These are phyloP conservation scores for Trichoderma virens DNA, from an alignment of 495 filamentous ascomycete genomes.

Conservation along the genomic window DNA sequence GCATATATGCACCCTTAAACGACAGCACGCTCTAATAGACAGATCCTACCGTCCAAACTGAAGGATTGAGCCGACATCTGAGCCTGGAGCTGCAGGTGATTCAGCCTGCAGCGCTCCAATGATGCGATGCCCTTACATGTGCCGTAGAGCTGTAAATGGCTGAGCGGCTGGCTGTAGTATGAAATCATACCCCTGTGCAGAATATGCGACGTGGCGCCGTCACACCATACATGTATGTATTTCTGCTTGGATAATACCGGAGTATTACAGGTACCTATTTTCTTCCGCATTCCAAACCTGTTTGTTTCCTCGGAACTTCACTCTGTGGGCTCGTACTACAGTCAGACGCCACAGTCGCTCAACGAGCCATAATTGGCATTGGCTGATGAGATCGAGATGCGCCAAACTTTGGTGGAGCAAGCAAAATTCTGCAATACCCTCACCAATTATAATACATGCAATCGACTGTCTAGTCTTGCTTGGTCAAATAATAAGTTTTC, in stretches of 20 bases:
- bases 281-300: too few species aligned
- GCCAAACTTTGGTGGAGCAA: neutral
- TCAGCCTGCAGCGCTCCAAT: neutral
- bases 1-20: neutral
- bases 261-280: too few species aligned
- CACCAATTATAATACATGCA: neutral
- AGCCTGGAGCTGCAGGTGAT: constrained; percentile 8
- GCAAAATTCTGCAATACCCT: neutral
- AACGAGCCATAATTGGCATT: neutral
- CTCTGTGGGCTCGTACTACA: neutral
- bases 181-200: neutral
- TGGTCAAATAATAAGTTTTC: too few species aligned
- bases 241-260: too few species aligned
- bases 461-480: too few species aligned
- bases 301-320: neutral
- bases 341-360: neutral
- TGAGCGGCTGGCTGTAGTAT: too few species aligned
- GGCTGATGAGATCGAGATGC: neutral
- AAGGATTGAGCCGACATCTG: too few species aligned
- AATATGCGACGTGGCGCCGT: neutral
- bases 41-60: too few species aligned
- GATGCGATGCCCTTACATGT: too few species aligned
- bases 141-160: too few species aligned
- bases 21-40: too few species aligned
- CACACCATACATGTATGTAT: neutral